Evolutionary conservation across 1,284 basidiomycete genomes (phyloP), one percentile per base, ranked within the genome.

Genomic region (Sanghuangporus sanghuang): DNA sequence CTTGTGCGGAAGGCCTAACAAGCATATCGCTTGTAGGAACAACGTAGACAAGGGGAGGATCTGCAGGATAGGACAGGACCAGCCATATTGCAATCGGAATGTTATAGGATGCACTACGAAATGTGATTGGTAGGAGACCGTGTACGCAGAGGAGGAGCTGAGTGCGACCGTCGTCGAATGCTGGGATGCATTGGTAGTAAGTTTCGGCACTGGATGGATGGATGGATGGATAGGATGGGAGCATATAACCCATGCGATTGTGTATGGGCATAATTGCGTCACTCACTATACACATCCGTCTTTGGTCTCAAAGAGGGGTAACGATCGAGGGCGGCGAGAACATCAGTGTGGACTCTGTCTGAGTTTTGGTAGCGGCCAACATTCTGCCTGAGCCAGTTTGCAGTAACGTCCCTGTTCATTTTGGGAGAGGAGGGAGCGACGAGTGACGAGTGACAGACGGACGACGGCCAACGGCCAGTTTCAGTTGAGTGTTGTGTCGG

Each of bases 11-110:
- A 32, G 91, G 83, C 67, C 89, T 86, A 68, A 99, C 85, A 64
- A 95, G 87, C 91, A 99, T 96, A 69, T 93, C 89, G 57, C 79
- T 83, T 0, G 95, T 98, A n/a, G 97, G 96, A 11, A 93, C 89
- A 66, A 99, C 96, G 76, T 94, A 98, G n/a, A 84, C 83, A 70
- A 99, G 85, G 7, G 97, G 97, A 1, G 95, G 86, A 38, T 81
- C 78, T 50, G 82, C 80, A 2, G 95, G 95, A 72, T 93, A 96
- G 50, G 92, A 89, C 65, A 84, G 82, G 5, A 92, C 83, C 50
- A 97, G 69, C 96, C 96, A 99, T 67, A 97, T 70, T 14, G 92
- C 85, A 69, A 99, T 76, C 2, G 97, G 96, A 69, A 99, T 98
- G 74, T 99, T 93, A 79, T 99, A 99, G 0, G 89, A 83, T 0